Evolutionary conservation across 2,329 filamentous ascomycete genomes (phyloP).

Genomic region (Pleoardoris graminearum): DNA sequence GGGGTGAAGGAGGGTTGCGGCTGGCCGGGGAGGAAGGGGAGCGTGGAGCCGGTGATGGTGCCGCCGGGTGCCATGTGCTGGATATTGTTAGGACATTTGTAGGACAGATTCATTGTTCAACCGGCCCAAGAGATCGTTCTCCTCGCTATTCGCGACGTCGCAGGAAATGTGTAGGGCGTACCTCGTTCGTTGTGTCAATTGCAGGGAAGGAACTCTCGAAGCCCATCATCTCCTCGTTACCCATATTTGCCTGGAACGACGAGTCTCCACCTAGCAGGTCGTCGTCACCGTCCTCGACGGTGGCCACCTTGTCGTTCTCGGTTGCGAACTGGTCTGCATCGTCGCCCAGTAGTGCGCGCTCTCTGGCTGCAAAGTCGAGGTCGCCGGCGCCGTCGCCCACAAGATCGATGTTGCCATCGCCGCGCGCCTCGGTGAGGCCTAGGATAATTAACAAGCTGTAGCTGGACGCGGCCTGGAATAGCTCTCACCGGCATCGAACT

Average conservation of each 20-base stretch:
- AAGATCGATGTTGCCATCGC: slow-evolving; percentile 52
- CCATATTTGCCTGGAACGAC: slow-evolving; percentile 47
- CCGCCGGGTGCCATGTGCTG: slow-evolving; percentile 74
- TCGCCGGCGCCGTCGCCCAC: slow-evolving; percentile 63
- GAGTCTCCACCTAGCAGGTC: slow-evolving; percentile 69
- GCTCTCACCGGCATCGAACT: slow-evolving; percentile 55
- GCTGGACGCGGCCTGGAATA: slow-evolving; percentile 24
- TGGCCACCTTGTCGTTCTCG: slow-evolving; percentile 68
- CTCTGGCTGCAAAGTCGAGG: slow-evolving; percentile 87
- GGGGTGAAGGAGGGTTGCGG: slow-evolving; percentile 46
- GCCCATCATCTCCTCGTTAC: slow-evolving; percentile 55
- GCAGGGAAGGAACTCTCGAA: slow-evolving; percentile 94
- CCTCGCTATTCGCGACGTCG: not conserved
- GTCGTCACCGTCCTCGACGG: slow-evolving; percentile 67
- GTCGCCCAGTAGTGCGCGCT: slow-evolving; percentile 87
- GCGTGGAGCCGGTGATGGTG: slow-evolving; percentile 73
- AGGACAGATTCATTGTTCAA: not conserved
- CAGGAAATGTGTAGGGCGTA: slow-evolving; percentile 44
- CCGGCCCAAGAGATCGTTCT: not conserved
- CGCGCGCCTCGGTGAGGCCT: slow-evolving; percentile 71
- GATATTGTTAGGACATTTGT: slow-evolving; percentile 16
- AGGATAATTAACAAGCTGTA: slow-evolving; percentile 30
- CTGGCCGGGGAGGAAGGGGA: slow-evolving; percentile 57
- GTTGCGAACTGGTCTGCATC: slow-evolving; percentile 90
- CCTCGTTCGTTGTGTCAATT: slow-evolving; percentile 73